Evolutionary conservation across 208 protist species (phyloP).

Genomic region (Acanthamoeba lenticulata): DNA sequence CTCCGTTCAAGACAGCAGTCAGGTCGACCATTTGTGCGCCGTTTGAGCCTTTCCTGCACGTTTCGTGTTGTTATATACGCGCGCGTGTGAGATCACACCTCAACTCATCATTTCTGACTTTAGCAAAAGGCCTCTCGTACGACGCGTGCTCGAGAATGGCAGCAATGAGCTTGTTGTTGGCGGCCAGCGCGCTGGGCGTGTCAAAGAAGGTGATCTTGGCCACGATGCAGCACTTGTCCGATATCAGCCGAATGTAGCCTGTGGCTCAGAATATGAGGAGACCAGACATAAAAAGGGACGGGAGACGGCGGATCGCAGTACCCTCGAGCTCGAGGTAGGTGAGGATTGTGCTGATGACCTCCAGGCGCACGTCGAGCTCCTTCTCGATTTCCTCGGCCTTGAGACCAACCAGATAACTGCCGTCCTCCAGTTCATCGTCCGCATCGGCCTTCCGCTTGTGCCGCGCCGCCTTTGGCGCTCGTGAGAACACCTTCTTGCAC

Average conservation of each 20-base stretch:
- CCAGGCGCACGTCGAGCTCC: constrained; percentile 6
- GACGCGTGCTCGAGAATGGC: background rate
- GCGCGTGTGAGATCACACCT: background rate
- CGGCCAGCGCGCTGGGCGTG: background rate
- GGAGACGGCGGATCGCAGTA: background rate
- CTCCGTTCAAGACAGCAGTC: background rate
- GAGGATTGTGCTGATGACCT: constrained; percentile 37
- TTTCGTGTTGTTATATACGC: background rate
- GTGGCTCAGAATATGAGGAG: background rate
- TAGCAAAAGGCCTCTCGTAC: background rate
- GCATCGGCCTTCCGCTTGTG: background rate
- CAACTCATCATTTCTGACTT: background rate
- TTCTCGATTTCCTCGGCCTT: background rate
- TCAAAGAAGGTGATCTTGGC: constrained; percentile 22
- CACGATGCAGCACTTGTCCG: background rate
- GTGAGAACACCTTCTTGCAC: background rate
- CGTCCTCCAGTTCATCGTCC: background rate
- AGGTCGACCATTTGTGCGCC: background rate
- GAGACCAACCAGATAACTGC: background rate
- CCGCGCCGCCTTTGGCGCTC: background rate
- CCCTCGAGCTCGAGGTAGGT: constrained; percentile 27
- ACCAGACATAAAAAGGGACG: background rate
- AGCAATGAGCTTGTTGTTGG: constrained; percentile 14
- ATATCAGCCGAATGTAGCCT: background rate
- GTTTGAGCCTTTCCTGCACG: background rate